phyloP scores from a whole-genome alignment of 805 yeast species.

The Zygosaccharomyces rouxii region DNA sequence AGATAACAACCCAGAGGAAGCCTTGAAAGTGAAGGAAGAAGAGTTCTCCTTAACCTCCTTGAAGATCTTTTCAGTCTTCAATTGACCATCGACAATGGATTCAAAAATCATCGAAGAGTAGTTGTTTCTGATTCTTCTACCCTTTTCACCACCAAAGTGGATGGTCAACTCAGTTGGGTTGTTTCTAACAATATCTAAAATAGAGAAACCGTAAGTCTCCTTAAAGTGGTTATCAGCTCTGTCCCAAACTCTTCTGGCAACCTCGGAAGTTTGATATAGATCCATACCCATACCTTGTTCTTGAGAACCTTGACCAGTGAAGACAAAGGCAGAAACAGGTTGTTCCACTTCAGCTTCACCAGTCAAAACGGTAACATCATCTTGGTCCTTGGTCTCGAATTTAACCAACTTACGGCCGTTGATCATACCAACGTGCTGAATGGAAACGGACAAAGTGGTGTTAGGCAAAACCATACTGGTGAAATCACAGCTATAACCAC shows the following conservation, averaged over 20 bases:
- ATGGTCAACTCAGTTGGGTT: slow-evolving; percentile 94
- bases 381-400: slow-evolving; percentile 81
- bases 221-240: slow-evolving; percentile 93
- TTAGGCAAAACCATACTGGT: slow-evolving; percentile 98
- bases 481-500: slow-evolving; percentile 86
- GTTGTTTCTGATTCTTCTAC: slow-evolving; percentile 90
- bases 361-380: slow-evolving; percentile 72
- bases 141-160: slow-evolving; percentile 97
- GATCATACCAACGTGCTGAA: slow-evolving; percentile 97
- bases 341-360: slow-evolving; percentile 99
- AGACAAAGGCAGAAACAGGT: slow-evolving; percentile 93
- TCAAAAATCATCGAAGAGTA: slow-evolving; percentile 97
- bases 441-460: slow-evolving; percentile 76
- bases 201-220: slow-evolving; percentile 93
- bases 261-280: slow-evolving; percentile 81
- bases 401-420: slow-evolving; percentile 97
- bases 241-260: slow-evolving; percentile 96
- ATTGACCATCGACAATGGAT: slow-evolving; percentile 78
- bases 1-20: slow-evolving; percentile 91
- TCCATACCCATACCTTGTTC: slow-evolving; percentile 99
- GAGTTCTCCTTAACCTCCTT: slow-evolving; percentile 81
- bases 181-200: slow-evolving; percentile 88
- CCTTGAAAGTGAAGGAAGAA: slow-evolving; percentile 79
- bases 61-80: slow-evolving; percentile 91
- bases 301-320: slow-evolving; percentile 99